These are phyloP conservation scores for Paxillus ammoniavirescens DNA, from an alignment of 768 basidiomycete genomes.

Conservation along the genomic window DNA sequence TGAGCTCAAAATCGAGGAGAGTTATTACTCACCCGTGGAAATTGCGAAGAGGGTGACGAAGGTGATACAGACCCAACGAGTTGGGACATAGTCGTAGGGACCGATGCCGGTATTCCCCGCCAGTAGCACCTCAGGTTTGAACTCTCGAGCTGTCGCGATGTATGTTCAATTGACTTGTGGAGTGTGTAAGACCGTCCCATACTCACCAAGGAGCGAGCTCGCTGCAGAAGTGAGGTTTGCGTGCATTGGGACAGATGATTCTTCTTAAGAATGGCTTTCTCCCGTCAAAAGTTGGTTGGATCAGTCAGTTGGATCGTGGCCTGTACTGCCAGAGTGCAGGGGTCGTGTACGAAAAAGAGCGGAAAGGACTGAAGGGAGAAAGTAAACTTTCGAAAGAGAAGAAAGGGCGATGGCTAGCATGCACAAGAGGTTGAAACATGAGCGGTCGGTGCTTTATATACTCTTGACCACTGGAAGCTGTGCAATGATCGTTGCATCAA, in stretches of 20 bases:
- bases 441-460: not conserved
- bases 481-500: not conserved
- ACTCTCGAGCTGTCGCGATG: not conserved
- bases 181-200: not conserved
- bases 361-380: not conserved
- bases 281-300: not conserved
- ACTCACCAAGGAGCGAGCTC: not conserved
- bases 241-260: not conserved
- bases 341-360: not conserved
- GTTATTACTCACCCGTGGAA: slow-evolving; percentile 20
- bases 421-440: not conserved
- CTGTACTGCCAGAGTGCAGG: slow-evolving; percentile 10
- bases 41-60: slow-evolving; percentile 42
- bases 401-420: slow-evolving; percentile 5
- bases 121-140: not conserved
- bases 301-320: not conserved
- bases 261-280: not conserved
- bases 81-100: slow-evolving; percentile 42
- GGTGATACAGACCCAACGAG: slow-evolving; percentile 34
- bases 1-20: not conserved
- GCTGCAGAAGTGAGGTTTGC: not conserved
- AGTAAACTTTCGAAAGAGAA: not conserved
- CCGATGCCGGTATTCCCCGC: slow-evolving; percentile 2
- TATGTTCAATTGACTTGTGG: not conserved
- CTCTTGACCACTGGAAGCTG: not conserved